These are phyloP conservation scores for Eimeria sp. DNA, from an alignment of 169 alveolate genomes.

Conservation along the genomic window DNA sequence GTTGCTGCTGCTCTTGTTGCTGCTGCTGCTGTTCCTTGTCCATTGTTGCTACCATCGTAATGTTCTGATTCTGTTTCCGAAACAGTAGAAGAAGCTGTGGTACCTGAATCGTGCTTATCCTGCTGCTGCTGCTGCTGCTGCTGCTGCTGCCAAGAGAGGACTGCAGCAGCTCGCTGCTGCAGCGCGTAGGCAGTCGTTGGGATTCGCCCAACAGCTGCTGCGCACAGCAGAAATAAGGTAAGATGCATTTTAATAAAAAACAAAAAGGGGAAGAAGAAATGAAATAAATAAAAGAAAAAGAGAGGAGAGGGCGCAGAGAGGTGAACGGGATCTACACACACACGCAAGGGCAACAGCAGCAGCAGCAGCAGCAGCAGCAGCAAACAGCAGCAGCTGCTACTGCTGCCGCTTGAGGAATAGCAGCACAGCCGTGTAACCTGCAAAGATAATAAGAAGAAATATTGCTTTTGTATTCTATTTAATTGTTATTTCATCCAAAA, in stretches of 20 bases:
- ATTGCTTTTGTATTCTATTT: too few species aligned
- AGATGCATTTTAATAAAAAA: too few species aligned
- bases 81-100: too few species aligned
- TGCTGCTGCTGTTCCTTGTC: background rate
- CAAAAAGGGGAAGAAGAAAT: too few species aligned
- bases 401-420: background rate
- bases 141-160: background rate
- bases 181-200: background rate
- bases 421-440: background rate
- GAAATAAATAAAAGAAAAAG: too few species aligned
- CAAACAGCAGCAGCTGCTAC: background rate
- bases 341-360: background rate
- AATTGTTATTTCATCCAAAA: too few species aligned
- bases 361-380: conserved; percentile 15
- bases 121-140: background rate
- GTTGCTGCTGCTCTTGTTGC: background rate
- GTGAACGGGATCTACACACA: background rate
- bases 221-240: too few species aligned
- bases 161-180: background rate
- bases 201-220: too few species aligned
- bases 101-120: background rate
- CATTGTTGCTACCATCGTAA: background rate
- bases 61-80: too few species aligned
- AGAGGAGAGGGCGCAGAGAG: background rate
- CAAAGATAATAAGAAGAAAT: too few species aligned